Percentiles rank a stretch among this genome's conserved stretches.
phyloP scores from a whole-genome alignment of 495 filamentous ascomycete genomes.

The Penicillium diatomitis region DNA sequence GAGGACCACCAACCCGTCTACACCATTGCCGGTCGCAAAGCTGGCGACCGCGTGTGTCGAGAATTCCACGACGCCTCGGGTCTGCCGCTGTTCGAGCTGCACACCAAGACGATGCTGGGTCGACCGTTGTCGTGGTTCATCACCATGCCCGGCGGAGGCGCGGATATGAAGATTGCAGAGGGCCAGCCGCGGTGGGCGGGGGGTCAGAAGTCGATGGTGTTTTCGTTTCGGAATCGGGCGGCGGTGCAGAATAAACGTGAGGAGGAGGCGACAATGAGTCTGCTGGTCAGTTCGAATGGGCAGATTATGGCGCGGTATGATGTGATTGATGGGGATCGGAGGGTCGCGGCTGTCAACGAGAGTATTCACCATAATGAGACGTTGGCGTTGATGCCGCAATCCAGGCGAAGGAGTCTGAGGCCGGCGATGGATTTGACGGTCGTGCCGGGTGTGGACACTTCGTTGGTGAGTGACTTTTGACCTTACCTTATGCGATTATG shows the following conservation, averaged over 20 bases:
- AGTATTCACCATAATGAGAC: constrained; percentile 19
- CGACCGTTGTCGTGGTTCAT: constrained; percentile 12
- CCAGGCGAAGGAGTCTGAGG: constrained; percentile 4
- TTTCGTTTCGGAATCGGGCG: constrained; percentile 19
- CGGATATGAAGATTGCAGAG: constrained; percentile 6
- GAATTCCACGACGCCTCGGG: constrained; percentile 22
- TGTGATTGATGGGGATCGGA: constrained; percentile 20
- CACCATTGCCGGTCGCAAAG: constrained; percentile 16
- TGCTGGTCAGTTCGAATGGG: neutral
- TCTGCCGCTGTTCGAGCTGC: constrained; percentile 20
- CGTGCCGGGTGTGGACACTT: constrained; percentile 15
- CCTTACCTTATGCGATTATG: too few relatives aligned
- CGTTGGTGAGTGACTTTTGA: constrained; percentile 13
- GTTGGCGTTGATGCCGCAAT: constrained; percentile 8
- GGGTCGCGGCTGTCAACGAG: constrained; percentile 17
- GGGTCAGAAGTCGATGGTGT: constrained; percentile 11
- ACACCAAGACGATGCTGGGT: constrained; percentile 4
- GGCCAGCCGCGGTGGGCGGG: constrained; percentile 7
- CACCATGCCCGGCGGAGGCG: constrained; percentile 15
- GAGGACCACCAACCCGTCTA: constrained; percentile 13
- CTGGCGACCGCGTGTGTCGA: constrained; percentile 14
- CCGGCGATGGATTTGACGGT: constrained; percentile 16
- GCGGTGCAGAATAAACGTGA: constrained; percentile 8
- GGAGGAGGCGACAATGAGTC: constrained; percentile 14
- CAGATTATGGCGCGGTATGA: constrained; percentile 9